Conservation (phyloP, 305 asterid genomes). For the Fraxinus platypoda region DNA sequence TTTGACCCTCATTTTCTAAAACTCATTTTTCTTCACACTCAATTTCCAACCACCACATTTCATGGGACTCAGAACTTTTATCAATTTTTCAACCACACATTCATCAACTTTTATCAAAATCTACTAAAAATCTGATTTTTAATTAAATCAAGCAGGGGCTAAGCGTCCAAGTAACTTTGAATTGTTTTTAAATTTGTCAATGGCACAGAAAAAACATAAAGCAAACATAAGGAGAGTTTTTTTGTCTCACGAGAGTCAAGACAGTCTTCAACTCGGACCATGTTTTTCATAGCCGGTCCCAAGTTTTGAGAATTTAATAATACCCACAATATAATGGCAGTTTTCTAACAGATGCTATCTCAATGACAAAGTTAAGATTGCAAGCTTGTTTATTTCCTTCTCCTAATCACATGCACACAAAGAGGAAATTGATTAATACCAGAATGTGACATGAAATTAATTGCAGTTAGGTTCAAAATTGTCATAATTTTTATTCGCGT, state of each 20-base stretch:
- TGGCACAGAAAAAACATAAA: background rate
- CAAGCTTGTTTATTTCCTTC: background rate
- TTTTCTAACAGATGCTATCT: background rate
- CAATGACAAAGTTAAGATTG: background rate
- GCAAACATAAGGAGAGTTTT: background rate
- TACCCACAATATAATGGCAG: background rate
- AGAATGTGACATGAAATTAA: background rate
- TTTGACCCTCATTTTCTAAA: background rate
- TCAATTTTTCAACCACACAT: background rate
- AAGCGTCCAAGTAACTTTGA: background rate
- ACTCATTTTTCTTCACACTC: background rate
- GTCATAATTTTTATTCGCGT: background rate
- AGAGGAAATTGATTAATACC: background rate
- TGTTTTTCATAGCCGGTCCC: background rate
- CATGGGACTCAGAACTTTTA: background rate
- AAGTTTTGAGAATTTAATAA: background rate
- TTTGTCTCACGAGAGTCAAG: background rate
- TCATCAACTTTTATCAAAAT: background rate
- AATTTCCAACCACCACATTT: background rate
- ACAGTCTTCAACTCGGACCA: background rate
- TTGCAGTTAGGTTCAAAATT: background rate
- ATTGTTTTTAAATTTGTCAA: background rate
- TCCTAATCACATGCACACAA: background rate
- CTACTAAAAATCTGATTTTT: no score
- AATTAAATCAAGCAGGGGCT: background rate